Evolutionary conservation across 371 early-diverging fungal genomes (phyloP).

Genomic region (Rhizomucor pusillus): DNA sequence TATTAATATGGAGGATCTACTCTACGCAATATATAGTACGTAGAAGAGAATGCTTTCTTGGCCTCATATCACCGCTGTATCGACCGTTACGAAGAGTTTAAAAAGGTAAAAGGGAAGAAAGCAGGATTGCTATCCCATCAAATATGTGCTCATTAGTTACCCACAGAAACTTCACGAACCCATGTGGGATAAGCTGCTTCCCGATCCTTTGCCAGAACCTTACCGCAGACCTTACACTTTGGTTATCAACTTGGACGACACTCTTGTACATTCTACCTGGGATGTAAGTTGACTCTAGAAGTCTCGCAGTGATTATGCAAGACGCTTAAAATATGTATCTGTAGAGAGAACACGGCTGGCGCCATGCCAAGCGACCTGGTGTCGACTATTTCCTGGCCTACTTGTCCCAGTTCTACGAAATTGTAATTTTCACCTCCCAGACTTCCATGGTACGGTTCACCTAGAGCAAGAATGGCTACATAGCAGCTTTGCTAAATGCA

Average conservation of each 20-base stretch:
- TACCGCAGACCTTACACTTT: conserved; percentile 87
- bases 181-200: conserved; percentile 82
- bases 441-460: conserved; percentile 52
- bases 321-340: not conserved
- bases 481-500: not conserved
- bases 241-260: conserved; percentile 91
- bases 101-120: conserved; percentile 25
- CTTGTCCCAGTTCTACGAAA: conserved; percentile 88
- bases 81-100: conserved; percentile 43
- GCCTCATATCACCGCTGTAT: conserved; percentile 42
- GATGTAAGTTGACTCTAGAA: conserved; percentile 50
- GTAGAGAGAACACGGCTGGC: conserved; percentile 88
- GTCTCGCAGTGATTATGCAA: not conserved
- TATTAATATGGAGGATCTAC: too few relatives aligned
- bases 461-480: not conserved
- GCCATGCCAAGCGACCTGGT: conserved; percentile 92
- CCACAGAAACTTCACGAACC: conserved; percentile 54
- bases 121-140: not conserved
- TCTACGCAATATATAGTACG: too few relatives aligned
- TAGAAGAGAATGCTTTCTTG: conserved; percentile 24
- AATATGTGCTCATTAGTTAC: not conserved
- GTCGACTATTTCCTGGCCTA: conserved; percentile 92
- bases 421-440: conserved; percentile 92
- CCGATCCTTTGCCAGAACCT: conserved; percentile 80
- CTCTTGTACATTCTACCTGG: conserved; percentile 91